Conservation (phyloP, 2,329 filamentous ascomycete species). For the Lasiodiplodia gonubiensis region DNA sequence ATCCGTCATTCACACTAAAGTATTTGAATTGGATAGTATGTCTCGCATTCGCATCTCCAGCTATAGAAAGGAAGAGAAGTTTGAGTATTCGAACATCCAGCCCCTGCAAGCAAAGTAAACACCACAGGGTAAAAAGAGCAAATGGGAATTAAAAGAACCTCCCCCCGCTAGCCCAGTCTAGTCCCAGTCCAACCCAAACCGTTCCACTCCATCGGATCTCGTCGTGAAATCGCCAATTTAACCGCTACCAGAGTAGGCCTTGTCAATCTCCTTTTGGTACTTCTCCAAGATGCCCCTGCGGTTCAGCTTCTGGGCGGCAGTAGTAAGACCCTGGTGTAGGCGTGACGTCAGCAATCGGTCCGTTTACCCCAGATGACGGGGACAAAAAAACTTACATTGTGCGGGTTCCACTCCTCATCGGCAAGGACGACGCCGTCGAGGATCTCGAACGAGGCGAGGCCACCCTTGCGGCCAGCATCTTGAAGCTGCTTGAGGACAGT, state of each 20-base stretch:
- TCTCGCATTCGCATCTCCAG: not conserved
- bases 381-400: slow-evolving; percentile 67
- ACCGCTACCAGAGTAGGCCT: slow-evolving; percentile 48
- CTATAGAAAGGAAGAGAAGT: not conserved
- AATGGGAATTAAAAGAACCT: not conserved
- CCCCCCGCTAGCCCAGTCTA: not conserved
- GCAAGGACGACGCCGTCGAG: slow-evolving; percentile 77
- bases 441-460: slow-evolving; percentile 73
- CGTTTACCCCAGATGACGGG: slow-evolving; percentile 7
- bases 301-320: slow-evolving; percentile 61
- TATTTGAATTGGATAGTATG: not conserved
- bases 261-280: slow-evolving; percentile 58
- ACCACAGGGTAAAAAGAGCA: not conserved
- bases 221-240: not conserved
- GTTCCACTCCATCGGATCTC: not conserved
- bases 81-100: not conserved
- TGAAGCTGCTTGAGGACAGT: slow-evolving; percentile 75
- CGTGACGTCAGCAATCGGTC: slow-evolving; percentile 33
- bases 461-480: slow-evolving; percentile 66
- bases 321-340: slow-evolving; percentile 53
- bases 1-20: not conserved
- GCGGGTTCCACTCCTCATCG: slow-evolving; percentile 87
- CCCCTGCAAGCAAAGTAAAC: not conserved
- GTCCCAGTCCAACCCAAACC: not conserved
- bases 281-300: slow-evolving; percentile 56